Evolutionary conservation across 1,284 basidiomycete species (phyloP), one percentile per base, ranked within the genome.

Genomic region (Cutaneotrichosporon sp.): DNA sequence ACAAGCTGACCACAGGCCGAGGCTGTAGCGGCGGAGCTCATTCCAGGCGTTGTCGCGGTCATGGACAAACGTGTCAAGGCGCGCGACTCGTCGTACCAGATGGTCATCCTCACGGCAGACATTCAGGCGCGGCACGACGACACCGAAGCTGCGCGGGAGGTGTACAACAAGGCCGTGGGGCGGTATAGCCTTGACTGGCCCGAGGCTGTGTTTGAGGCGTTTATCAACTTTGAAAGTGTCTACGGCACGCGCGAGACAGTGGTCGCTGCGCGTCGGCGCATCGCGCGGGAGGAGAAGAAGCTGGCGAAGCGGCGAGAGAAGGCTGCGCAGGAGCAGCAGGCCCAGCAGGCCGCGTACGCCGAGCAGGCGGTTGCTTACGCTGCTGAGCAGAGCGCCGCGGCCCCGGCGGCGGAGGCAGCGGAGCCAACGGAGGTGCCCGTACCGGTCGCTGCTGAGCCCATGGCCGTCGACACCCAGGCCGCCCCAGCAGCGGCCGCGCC

Each of bases 171-270:
- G 52, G 77, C 85, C 13, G 81, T 83, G 9, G 66, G 59, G 49
- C 76, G 78, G 41, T 60, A 64, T 5, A 86, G 85, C 68, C 65
- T 94, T 38, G 92, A 97, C 73, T 96, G 91, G 86, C 90, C 92
- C 0, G 91, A 96, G 71, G 86, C 84, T 3, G 77, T 97, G 5
- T 90, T 90, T 82, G 87, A 92, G 54, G 86, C 87, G 0, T 96
- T 89, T 85, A 68, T 85, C 4, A 76, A 80, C 14, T 96, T 97
- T 62, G 94, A 97, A 69, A 84, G 90, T 58, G 76, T 87, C 4
- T 80, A 90, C 62, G 94, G 94, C 1, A 79, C 81, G 8, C 75
- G 89, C 8, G 77, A 82, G 38, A 83, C 85, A 5, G 72, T 96
- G 15, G 82, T 89, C 37, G 77, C 79, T 8, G 85, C 87, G 10